Evolutionary conservation across 148 eudicot species (phyloP).

Genomic region (Camellia lanceoleosa): DNA sequence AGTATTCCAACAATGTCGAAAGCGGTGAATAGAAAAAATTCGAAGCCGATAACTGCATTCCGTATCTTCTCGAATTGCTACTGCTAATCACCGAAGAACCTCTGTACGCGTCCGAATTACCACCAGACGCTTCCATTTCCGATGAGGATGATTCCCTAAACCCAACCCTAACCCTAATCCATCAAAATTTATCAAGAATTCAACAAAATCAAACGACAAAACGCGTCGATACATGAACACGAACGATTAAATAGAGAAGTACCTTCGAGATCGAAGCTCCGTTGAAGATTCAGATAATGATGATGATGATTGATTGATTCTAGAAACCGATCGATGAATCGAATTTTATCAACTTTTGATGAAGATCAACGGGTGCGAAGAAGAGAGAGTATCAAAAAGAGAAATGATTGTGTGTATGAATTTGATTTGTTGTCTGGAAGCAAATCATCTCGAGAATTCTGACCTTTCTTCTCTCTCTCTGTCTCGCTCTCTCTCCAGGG

Average conservation of each 20-base stretch:
- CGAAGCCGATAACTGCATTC: slow-evolving; percentile 53
- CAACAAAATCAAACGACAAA: neutral
- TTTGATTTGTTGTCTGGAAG: too few species aligned
- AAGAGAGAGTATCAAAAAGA: neutral
- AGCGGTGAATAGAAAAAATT: slow-evolving; percentile 64
- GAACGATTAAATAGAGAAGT: neutral
- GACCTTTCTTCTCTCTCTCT: too few species aligned
- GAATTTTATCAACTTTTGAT: too few species aligned
- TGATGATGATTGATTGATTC: neutral
- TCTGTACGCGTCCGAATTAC: slow-evolving; percentile 48
- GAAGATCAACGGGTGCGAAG: too few species aligned
- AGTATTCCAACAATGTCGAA: slow-evolving; percentile 62
- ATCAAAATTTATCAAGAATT: neutral
- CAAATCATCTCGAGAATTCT: too few species aligned
- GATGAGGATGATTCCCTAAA: slow-evolving; percentile 22
- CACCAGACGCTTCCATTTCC: slow-evolving; percentile 57
- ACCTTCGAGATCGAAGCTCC: slow-evolving; percentile 45
- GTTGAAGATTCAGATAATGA: slow-evolving; percentile 21
- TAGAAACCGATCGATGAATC: neutral
- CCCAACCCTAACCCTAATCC: slow-evolving; percentile 55
- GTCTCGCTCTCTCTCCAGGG: too few species aligned
- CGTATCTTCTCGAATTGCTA: slow-evolving; percentile 41
- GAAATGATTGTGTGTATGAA: too few species aligned
- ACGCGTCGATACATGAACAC: too few species aligned
- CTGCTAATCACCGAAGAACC: slow-evolving; percentile 20